These are phyloP conservation scores for Zasmidium cellare DNA, from an alignment of 2,329 filamentous ascomycete genomes.

Conservation along the genomic window DNA sequence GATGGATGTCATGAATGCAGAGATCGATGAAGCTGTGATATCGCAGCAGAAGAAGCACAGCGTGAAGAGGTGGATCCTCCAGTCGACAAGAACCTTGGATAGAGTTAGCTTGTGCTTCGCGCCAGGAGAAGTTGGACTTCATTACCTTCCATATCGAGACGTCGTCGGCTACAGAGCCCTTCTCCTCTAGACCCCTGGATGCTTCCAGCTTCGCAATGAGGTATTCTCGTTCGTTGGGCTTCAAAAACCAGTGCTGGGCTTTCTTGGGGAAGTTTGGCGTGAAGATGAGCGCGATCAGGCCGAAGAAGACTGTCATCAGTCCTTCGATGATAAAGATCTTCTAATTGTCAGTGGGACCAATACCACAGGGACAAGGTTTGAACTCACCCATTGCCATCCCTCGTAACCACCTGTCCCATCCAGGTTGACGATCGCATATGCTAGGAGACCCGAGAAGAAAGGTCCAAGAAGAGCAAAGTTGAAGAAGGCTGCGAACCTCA, in stretches of 20 bases:
- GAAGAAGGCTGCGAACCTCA: constrained; percentile 14
- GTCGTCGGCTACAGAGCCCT: constrained; percentile 9
- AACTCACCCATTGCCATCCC: constrained; percentile 11
- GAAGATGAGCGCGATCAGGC: constrained; percentile 8
- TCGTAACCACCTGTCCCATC: constrained; percentile 12
- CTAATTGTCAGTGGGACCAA: background rate
- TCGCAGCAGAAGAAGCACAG: constrained; percentile 16
- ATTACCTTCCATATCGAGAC: constrained; percentile 11
- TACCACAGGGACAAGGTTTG: too few species aligned
- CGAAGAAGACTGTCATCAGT: constrained; percentile 15
- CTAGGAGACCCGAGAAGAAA: constrained; percentile 12
- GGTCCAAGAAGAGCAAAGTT: constrained; percentile 11
- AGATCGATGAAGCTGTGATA: constrained; percentile 10
- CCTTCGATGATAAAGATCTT: constrained; percentile 16
- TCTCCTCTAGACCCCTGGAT: constrained; percentile 9
- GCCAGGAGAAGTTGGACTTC: background rate
- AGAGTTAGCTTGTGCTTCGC: background rate
- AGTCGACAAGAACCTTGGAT: constrained; percentile 9
- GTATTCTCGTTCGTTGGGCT: constrained; percentile 6
- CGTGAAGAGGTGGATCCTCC: constrained; percentile 13
- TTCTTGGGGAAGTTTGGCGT: constrained; percentile 12
- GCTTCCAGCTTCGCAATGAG: constrained; percentile 7
- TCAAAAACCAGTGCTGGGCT: constrained; percentile 12
- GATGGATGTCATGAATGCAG: constrained; percentile 15
- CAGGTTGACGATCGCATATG: constrained; percentile 11